Evolutionary conservation across 768 basidiomycete species (phyloP), one percentile per base, ranked within the genome.

Genomic region (Boletellus ananas): DNA sequence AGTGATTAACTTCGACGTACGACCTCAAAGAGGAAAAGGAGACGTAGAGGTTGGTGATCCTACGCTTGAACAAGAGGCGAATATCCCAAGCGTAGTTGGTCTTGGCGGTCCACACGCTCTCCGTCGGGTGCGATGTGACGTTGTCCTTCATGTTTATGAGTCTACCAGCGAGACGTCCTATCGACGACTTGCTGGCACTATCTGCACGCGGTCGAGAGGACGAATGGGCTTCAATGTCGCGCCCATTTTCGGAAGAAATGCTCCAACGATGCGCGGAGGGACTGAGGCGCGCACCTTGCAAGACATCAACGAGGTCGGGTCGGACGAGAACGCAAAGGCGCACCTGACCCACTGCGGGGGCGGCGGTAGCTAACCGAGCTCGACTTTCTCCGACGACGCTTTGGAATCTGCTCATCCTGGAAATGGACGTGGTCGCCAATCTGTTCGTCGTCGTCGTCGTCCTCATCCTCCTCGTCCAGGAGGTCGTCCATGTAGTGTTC

Each of bases 1-100:
- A 88, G 64, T 90, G 79, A 66, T 98, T 98, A 50, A 96, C 72
- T 60, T 97, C 92, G 49, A 92, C 83, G 56, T 92, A 99, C 6
- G 91, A 87, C 65, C 78, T 80, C 49, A 98, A 76, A 25, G 84
- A 83, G 13, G 84, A 84, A 40, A 85, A 76, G 6, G 83, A 76
- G 38, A 93, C 81, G 66, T 89, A 96, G 11, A 93, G 76, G 41
- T 76, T 83, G 0, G 91, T 89, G 45, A 98, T 90, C 55, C 86
- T 76, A 37, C 94, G 83, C 72, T 97, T 98, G 77, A 87, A 94
- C 20, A 94, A 71, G 25, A 94, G 74, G 16, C 90, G 82, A 6
- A 84, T 80, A 62, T 95, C 91, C 63, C 79, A 83, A 9, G 92
- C 92, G 52, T 89, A 89, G 67, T 87, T 84, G n/a, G 79, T 77